Conservation (phyloP, 352 stramenopile species). For the Detonula confervacea region DNA sequence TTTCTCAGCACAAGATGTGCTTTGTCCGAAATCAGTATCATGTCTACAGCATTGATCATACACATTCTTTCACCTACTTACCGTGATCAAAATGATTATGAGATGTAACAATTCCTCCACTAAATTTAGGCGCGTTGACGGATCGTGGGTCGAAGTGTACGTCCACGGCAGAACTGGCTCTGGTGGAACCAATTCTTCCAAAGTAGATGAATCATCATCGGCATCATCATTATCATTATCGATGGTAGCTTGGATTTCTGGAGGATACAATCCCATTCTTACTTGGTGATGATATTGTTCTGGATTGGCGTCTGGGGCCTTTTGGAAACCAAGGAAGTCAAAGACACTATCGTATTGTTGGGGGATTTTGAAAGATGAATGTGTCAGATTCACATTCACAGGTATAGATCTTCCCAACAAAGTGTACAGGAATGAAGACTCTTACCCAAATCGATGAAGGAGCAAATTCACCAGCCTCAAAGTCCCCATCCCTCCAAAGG, state of each 20-base stretch:
- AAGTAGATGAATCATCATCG: neutral
- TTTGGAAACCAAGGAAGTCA: slow-evolving; percentile 59
- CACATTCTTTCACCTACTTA: slow-evolving; percentile 10
- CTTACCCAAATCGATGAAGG: slow-evolving; percentile 78
- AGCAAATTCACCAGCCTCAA: slow-evolving; percentile 73
- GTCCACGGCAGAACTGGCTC: slow-evolving; percentile 61
- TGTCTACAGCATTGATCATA: no score
- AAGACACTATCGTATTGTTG: no score
- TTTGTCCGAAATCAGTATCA: no score
- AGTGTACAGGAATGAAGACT: no score
- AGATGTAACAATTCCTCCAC: slow-evolving; percentile 78
- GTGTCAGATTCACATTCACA: no score
- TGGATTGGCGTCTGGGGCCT: slow-evolving; percentile 58
- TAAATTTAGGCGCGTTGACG: slow-evolving; percentile 48
- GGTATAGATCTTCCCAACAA: no score
- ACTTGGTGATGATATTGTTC: slow-evolving; percentile 70
- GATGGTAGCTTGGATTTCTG: slow-evolving; percentile 37
- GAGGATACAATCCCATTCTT: slow-evolving; percentile 58
- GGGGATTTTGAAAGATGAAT: no score
- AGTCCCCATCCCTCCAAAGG: slow-evolving; percentile 40
- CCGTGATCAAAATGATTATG: slow-evolving; percentile 84
- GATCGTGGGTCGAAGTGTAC: slow-evolving; percentile 67
- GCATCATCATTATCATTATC: slow-evolving; percentile 21
- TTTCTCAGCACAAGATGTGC: no score
- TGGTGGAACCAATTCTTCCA: neutral